Percentiles rank a stretch among this genome's conserved stretches.
phyloP scores from a whole-genome alignment of 1,284 basidiomycete genomes.

The Malassezia brasiliensis region DNA sequence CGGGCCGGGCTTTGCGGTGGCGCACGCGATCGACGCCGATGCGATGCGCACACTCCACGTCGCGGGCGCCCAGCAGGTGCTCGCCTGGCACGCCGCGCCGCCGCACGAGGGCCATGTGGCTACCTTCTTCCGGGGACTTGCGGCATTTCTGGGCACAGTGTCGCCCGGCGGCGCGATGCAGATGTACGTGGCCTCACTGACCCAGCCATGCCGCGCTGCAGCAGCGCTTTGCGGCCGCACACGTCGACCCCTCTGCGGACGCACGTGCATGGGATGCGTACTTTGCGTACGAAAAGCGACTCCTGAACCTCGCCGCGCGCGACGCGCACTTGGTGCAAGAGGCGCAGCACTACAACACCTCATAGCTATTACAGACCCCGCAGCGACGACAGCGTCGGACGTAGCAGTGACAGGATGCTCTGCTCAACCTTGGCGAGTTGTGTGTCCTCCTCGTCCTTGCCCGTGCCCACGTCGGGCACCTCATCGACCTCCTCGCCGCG shows the following conservation, averaged over 20 bases:
- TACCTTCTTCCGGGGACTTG: slow-evolving; percentile 12
- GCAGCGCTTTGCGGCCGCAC: slow-evolving; percentile 11
- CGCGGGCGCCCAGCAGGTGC: slow-evolving; percentile 6
- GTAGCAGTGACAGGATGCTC: slow-evolving; percentile 12
- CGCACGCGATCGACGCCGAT: slow-evolving; percentile 6
- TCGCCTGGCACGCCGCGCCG: slow-evolving; percentile 4
- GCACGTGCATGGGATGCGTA: slow-evolving; percentile 14
- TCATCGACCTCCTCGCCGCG: neutral
- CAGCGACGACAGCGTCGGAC: slow-evolving; percentile 10
- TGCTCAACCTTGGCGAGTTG: slow-evolving; percentile 12
- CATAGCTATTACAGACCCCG: neutral
- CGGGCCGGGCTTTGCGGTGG: slow-evolving; percentile 14
- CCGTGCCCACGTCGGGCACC: no score
- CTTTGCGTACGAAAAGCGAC: slow-evolving; percentile 15
- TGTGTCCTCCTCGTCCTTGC: slow-evolving; percentile 6
- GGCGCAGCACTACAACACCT: neutral
- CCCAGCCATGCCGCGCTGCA: slow-evolving; percentile 9
- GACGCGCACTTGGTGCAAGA: slow-evolving; percentile 8
- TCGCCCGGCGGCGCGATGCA: slow-evolving; percentile 10
- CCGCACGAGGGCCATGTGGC: neutral
- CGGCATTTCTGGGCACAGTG: slow-evolving; percentile 5
- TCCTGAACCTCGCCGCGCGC: slow-evolving; percentile 14
- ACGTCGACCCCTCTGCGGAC: slow-evolving; percentile 1
- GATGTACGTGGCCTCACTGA: neutral
- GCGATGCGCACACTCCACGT: slow-evolving; percentile 16